Base-by-base conservation (phyloP, 192 early-diverging fungal genomes). In the Gigaspora rosea region DNA sequence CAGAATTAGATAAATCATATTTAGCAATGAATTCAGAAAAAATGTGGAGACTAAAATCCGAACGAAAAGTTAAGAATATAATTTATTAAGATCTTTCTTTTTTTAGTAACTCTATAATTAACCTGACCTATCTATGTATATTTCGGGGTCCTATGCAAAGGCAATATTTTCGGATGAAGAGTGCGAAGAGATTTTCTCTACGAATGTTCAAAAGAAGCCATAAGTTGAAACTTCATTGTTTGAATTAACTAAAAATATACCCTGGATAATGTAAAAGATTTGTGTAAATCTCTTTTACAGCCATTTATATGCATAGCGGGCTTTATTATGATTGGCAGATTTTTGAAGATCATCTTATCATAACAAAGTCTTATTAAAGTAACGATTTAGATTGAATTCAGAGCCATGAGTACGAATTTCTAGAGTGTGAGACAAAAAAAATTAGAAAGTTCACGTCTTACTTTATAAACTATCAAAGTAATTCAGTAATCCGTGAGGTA, bases 111-210 rank as follows among this genome's bases (percentile, higher is more conserved):
- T n/a, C n/a, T n/a, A n/a, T n/a, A n/a, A n/a, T n/a, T n/a, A n/a
- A n/a, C n/a, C n/a, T n/a, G n/a, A n/a, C n/a, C n/a, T n/a, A n/a
- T n/a, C n/a, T n/a, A n/a, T n/a, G n/a, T n/a, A n/a, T n/a, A n/a
- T n/a, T n/a, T n/a, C n/a, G n/a, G n/a, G n/a, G n/a, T n/a, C n/a
- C n/a, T n/a, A n/a, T n/a, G n/a, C n/a, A n/a, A n/a, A n/a, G n/a
- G n/a, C n/a, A 73, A n/a, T 73, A 57, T 73, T 73, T 57, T 73
- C 32, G 8, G 3, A 56, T 6, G 71, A 73, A 57, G 71, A 73
- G 57, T 73, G 32, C 32, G 57, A 72, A 20, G 52, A 72, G n/a
- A 72, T 72, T 59, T 41, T 59, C 54, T 41, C 0, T 1, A 41
- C 32, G 7, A 22, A 18, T 54, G 68, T 59, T 72, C 5, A 72